A percentile compares a stretch with the other conserved stretches of the same genome.
These are phyloP conservation scores for Musa balbisiana DNA, from an alignment of 202 grass and related monocot species.

Conservation along the genomic window DNA sequence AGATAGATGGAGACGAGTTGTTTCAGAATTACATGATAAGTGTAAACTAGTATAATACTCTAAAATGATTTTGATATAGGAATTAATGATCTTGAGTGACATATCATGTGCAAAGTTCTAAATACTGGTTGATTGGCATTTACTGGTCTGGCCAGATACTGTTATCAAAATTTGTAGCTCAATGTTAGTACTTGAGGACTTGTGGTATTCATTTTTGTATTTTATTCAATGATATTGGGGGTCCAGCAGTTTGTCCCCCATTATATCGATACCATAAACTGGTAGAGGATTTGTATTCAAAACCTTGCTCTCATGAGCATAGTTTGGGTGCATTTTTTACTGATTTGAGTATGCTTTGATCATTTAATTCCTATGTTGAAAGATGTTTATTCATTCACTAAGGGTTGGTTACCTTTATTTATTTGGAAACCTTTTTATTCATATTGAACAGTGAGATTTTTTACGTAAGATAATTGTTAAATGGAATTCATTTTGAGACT, in stretches of 20 bases:
- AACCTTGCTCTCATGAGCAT: neutral
- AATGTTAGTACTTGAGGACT: too few species aligned
- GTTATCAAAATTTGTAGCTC: too few species aligned
- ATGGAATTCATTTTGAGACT: neutral
- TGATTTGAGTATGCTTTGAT: neutral
- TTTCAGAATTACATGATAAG: neutral
- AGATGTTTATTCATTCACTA: neutral
- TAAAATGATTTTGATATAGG: neutral
- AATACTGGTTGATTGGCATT: too few species aligned
- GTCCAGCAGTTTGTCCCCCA: too few species aligned
- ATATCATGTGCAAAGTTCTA: too few species aligned
- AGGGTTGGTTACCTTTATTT: neutral
- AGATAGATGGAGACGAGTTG: neutral
- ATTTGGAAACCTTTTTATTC: neutral
- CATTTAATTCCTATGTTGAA: neutral
- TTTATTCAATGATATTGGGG: too few species aligned
- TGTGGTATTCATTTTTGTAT: too few species aligned
- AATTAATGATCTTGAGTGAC: neutral
- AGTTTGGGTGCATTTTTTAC: neutral
- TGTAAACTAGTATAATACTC: neutral
- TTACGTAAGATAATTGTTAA: neutral
- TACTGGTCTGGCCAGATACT: too few species aligned
- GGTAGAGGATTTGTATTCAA: too few species aligned
- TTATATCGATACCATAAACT: too few species aligned
- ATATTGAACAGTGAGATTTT: neutral